Evolutionary conservation across 345 rosid species (phyloP), one percentile per base, ranked within the genome.

Genomic region (Gynandropsis gynandra): DNA sequence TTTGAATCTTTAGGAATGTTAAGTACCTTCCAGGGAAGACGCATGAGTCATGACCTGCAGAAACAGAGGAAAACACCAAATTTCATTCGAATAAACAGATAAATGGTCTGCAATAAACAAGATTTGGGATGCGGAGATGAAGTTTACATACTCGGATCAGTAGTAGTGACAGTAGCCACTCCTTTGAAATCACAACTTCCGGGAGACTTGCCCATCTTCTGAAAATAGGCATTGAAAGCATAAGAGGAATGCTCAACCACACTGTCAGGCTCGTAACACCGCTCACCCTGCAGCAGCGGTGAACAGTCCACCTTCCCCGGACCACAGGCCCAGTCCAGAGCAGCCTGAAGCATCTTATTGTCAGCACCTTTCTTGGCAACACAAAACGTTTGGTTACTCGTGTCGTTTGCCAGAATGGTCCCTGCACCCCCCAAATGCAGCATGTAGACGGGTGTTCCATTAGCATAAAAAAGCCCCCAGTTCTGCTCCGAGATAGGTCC

Each of bases 311-410:
- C 95, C 68, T 77, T 88, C 48, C 99, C 99, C 0, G 99, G 90
- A n/a, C 99, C 99, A 39, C 99, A 92, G 45, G 97, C 99, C 99
- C 99, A 92, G 57, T 92, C 99, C n/a, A 92, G 74, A 16, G 85
- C 99, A 1, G 97, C 99, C 66, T 92, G 99, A 47, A 92, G 79
- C 97, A 81, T 79, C 80, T 93, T 88, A 33, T 37, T 69, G 54
- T 93, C 99, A 31, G 83, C 76, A 35, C 80, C 81, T 11, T 81
- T 82, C 67, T 75, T 81, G 0, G 81, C 85, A 29, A 81, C 74
- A 56, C 99, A 93, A 67, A 81, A 93, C 4, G 97, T 93, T 58
- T 88, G 95, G 68, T 88, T 93, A 10, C 95, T 85, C n/a, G 97
- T 88, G 69, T 88, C 97, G 66, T 93, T 92, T 0, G 94, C 94